Percentiles rank a stretch among this genome's conserved stretches.
Evolutionary conservation across 495 filamentous ascomycete genomes (phyloP).

Genomic region (Xylaria curta): DNA sequence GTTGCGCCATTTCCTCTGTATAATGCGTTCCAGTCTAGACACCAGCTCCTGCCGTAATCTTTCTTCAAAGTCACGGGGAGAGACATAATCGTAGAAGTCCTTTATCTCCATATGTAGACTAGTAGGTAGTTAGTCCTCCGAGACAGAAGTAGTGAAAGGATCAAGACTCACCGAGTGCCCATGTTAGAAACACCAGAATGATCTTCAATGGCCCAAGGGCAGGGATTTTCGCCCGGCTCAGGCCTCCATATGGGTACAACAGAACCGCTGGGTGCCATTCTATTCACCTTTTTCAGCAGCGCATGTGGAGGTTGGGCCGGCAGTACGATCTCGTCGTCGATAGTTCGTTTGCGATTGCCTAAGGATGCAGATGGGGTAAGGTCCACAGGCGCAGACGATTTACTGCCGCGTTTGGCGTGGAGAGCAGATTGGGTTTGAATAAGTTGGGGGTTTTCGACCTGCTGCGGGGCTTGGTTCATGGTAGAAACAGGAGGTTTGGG

Average conservation of each 20-base stretch:
- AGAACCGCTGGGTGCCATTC: slow-evolving; percentile 50
- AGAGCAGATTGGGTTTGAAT: slow-evolving; percentile 2
- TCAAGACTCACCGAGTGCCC: slow-evolving; percentile 57
- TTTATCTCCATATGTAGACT: slow-evolving; percentile 85
- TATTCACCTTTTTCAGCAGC: slow-evolving; percentile 52
- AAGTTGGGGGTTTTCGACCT: not conserved
- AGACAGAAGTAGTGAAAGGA: not conserved
- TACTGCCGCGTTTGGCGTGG: slow-evolving; percentile 5
- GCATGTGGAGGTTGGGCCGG: slow-evolving; percentile 52
- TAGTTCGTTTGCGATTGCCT: slow-evolving; percentile 70
- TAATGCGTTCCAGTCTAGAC: slow-evolving; percentile 56
- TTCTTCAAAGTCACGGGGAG: slow-evolving; percentile 78
- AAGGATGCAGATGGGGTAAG: slow-evolving; percentile 34
- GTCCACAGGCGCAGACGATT: slow-evolving; percentile 28
- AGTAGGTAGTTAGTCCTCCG: not conserved
- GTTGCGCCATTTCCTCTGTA: slow-evolving; percentile 58
- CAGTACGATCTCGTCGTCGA: slow-evolving; percentile 64
- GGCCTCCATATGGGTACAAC: slow-evolving; percentile 66
- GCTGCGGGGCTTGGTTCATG: slow-evolving; percentile 10
- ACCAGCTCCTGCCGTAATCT: slow-evolving; percentile 75
- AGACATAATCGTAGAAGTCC: slow-evolving; percentile 86
- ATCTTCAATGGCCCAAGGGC: slow-evolving; percentile 67
- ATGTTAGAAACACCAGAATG: slow-evolving; percentile 55
- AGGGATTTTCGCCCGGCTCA: slow-evolving; percentile 43
- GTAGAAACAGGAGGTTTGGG: slow-evolving; percentile 24